Conservation (phyloP, 2,329 filamentous ascomycete species). For the Dothidotthia symphoricarpi region DNA sequence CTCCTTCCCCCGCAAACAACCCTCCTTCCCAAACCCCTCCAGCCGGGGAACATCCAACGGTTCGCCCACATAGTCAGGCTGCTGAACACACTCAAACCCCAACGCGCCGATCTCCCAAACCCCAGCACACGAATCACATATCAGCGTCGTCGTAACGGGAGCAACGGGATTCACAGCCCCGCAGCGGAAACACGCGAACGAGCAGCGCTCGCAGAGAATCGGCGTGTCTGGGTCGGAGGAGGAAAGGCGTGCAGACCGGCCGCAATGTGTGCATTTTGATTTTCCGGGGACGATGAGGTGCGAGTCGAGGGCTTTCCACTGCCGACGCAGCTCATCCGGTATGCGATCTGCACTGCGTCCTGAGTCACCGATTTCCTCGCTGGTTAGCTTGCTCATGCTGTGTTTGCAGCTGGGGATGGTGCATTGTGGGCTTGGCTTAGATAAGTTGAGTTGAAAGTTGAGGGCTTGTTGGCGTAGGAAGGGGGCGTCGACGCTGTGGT, state of each 20-base stretch:
- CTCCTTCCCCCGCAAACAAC: slow-evolving; percentile 6
- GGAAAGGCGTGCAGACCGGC: slow-evolving; percentile 29
- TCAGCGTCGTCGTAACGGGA: slow-evolving; percentile 15
- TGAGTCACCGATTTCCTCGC: slow-evolving; percentile 43
- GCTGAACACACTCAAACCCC: slow-evolving; percentile 38
- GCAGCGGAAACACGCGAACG: slow-evolving; percentile 46
- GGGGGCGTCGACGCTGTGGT: slow-evolving; percentile 24
- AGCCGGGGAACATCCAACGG: slow-evolving; percentile 15
- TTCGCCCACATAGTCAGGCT: slow-evolving; percentile 4
- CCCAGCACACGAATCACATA: slow-evolving; percentile 34
- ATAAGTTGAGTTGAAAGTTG: slow-evolving; percentile 35
- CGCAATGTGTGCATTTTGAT: slow-evolving; percentile 37
- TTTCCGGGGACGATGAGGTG: slow-evolving; percentile 24
- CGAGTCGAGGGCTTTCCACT: slow-evolving; percentile 20
- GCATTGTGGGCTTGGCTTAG: slow-evolving; percentile 20
- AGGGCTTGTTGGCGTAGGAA: slow-evolving; percentile 29
- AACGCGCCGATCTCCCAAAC: slow-evolving; percentile 41
- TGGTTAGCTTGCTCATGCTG: slow-evolving; percentile 32
- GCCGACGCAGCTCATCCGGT: slow-evolving; percentile 38
- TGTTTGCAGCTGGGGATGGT: slow-evolving; percentile 29
- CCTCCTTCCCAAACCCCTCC: slow-evolving; percentile 11
- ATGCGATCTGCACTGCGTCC: slow-evolving; percentile 44
- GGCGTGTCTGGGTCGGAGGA: background rate
- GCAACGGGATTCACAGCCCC: slow-evolving; percentile 20
- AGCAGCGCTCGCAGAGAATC: slow-evolving; percentile 43